Base-by-base conservation (phyloP, 805 yeast species). In the Metschnikowia lachancei region DNA sequence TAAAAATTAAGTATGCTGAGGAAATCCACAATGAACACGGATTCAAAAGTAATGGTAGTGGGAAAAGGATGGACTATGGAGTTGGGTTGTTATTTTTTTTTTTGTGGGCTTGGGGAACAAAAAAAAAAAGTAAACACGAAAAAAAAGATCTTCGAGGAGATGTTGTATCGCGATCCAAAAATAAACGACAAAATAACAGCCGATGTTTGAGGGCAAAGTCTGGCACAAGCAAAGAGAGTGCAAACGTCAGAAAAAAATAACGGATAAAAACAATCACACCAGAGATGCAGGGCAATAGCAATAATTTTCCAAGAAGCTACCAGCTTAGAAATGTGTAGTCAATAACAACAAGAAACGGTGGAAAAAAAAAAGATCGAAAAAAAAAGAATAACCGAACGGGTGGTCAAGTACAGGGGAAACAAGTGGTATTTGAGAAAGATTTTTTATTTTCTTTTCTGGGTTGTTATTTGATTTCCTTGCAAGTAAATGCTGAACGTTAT, bases 51-150 rank as follows among this genome's bases (percentile, higher is more conserved):
- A 4, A 11, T 37, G 40, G 31, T 9, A 10, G n/a, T 14, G 30
- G 40, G 12, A 3, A 26, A 26, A 37, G 22, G 36, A 33, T 33
- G 19, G 29, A 35, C 32, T 26, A 16, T 37, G 40, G 14, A 4
- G 12, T 22, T 14, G 40, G 13, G n/a, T 37, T 37, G 36, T 37
- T 26, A 9, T 10, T 14, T 37, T 26, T 26, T 14, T 4, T 26
- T 26, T 14, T n/a, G 17, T 30, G 33, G 16, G 39, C 11, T 20
- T 20, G 39, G 39, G 40, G 40, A 16, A 11, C 14, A 17, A 14
- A 26, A 37, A 26, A 37, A 37, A 37, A 37, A 37, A 37, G 11
- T 12, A 14, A 14, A 37, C 40, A 37, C 40, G 30, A 37, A 37
- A 37, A 37, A 32, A 37, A 26, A 22, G 31, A 16, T 37, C 16